Conservation (phyloP, 2,329 filamentous ascomycete species). For the Lomentospora prolificans region DNA sequence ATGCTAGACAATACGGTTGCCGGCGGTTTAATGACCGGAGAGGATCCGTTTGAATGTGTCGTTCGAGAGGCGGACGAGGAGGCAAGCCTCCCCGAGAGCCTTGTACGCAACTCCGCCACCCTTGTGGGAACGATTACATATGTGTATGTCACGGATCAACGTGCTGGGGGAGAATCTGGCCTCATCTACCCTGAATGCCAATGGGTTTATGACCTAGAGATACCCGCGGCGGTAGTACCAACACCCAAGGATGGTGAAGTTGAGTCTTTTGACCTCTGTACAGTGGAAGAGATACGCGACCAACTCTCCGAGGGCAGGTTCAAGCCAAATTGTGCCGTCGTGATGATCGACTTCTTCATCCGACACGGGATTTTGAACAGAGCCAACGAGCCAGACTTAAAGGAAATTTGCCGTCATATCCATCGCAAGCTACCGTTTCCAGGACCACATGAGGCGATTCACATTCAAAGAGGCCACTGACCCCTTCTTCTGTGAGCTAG, state of each 20-base stretch:
- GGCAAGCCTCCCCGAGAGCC: conserved; percentile 61
- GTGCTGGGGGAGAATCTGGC: conserved; percentile 69
- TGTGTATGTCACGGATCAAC: conserved; percentile 66
- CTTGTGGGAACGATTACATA: conserved; percentile 70
- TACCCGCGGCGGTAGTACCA: conserved; percentile 58
- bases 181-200: conserved; percentile 85
- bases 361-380: conserved; percentile 70
- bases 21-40: conserved; percentile 65
- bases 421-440: conserved; percentile 77
- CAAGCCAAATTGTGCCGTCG: conserved; percentile 84
- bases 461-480: background rate
- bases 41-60: conserved; percentile 70
- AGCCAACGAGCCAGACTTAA: conserved; percentile 69
- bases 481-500: too few species aligned
- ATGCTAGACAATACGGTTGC: conserved; percentile 95
- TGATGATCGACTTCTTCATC: conserved; percentile 83
- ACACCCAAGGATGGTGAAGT: conserved; percentile 83
- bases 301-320: conserved; percentile 65
- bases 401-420: conserved; percentile 64
- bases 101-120: conserved; percentile 53
- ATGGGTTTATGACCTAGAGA: conserved; percentile 81
- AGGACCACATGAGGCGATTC: conserved; percentile 38
- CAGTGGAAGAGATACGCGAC: conserved; percentile 63
- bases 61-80: conserved; percentile 85
- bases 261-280: conserved; percentile 70